These are phyloP conservation scores for Whalleya microplaca DNA, from an alignment of 2,329 filamentous ascomycete species.

Conservation along the genomic window DNA sequence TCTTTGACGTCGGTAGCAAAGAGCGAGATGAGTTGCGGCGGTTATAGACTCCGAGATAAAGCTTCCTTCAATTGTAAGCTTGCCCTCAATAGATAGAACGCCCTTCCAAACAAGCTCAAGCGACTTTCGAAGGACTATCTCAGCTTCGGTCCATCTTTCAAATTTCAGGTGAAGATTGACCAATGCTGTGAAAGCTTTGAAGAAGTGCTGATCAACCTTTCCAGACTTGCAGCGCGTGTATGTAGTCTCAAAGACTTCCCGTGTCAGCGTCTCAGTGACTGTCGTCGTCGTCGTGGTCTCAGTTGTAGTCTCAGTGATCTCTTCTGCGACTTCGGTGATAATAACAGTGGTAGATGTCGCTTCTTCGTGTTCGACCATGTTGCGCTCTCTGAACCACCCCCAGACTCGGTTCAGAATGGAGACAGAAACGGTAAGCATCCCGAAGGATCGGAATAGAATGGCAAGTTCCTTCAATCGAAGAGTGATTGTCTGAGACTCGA, in stretches of 20 bases:
- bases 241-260: conserved; percentile 42
- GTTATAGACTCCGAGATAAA: conserved; percentile 39
- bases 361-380: conserved; percentile 39
- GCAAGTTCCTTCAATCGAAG: conserved; percentile 42
- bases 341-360: conserved; percentile 39
- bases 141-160: conserved; percentile 41
- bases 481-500: conserved; percentile 39
- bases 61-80: conserved; percentile 37
- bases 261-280: conserved; percentile 39
- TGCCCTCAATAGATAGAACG: conserved; percentile 37
- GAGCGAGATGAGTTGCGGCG: conserved; percentile 40
- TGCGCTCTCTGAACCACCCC: conserved; percentile 43
- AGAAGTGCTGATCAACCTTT: conserved; percentile 40
- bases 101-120: conserved; percentile 46
- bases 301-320: conserved; percentile 41
- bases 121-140: conserved; percentile 39
- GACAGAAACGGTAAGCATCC: conserved; percentile 40
- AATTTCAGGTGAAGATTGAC: conserved; percentile 38
- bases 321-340: conserved; percentile 45
- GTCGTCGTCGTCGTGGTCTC: conserved; percentile 41
- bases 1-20: conserved; percentile 41
- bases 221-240: conserved; percentile 40
- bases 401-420: conserved; percentile 43
- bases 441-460: conserved; percentile 37
- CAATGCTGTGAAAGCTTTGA: conserved; percentile 40